phyloP scores from a whole-genome alignment of 805 yeast genomes.

The Candida incommunis region DNA sequence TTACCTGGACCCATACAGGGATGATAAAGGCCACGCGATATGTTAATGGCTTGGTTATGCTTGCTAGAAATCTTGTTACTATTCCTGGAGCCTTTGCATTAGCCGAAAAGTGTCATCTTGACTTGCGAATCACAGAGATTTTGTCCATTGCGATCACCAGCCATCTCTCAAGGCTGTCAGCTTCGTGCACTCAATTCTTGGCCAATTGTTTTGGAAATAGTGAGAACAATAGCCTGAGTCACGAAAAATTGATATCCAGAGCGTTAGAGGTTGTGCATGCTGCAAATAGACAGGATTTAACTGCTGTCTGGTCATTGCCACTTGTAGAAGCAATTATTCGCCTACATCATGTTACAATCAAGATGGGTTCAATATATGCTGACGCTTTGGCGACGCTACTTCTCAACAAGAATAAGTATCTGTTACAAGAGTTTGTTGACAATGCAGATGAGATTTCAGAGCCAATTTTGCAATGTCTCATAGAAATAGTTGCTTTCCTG shows the following conservation, averaged over 20 bases:
- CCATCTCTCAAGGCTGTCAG: neutral
- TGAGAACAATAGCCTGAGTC: neutral
- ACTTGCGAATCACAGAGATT: neutral
- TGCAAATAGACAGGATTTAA: neutral
- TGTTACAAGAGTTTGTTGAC: neutral
- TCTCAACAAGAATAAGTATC: neutral
- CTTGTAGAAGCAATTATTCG: neutral
- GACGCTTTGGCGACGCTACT: neutral
- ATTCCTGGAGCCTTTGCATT: constrained; percentile 16
- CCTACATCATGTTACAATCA: neutral
- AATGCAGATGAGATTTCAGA: neutral
- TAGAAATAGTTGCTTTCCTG: neutral
- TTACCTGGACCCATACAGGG: neutral
- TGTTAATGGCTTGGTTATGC: constrained; percentile 32
- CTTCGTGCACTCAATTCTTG: neutral
- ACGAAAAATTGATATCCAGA: neutral
- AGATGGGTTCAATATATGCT: neutral
- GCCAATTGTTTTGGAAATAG: neutral
- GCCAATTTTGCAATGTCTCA: neutral
- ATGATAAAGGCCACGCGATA: constrained; percentile 18
- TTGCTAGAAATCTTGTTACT: constrained; percentile 34
- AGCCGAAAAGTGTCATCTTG: constrained; percentile 14
- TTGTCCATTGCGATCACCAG: neutral
- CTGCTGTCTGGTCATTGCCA: neutral
- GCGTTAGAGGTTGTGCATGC: neutral